Evolutionary conservation across 768 basidiomycete genomes (phyloP), one percentile per base, ranked within the genome.

Genomic region (Boletus subcaerulescens): DNA sequence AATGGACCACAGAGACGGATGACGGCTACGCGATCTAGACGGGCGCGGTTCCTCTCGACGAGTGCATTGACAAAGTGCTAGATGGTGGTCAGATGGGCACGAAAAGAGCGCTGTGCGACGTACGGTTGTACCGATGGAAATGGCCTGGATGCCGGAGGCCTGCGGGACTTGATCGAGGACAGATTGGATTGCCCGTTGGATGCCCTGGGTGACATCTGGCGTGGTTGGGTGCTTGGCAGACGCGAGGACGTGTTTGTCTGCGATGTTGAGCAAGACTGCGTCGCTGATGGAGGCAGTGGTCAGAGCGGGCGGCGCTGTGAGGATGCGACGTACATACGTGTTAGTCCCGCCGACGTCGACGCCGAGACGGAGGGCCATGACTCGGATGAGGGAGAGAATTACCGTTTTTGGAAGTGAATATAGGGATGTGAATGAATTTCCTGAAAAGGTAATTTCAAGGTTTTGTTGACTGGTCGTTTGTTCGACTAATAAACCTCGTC

Each of bases 91-190:
- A 58, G 47, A 2, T 9, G 14, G 14, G n/a, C 8, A 4, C n/a
- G n/a, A 17, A 6, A 7, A 18, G n/a, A n/a, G 8, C n/a, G 14
- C 14, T 14, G n/a, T 17, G 38, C 10, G 26, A 51, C 72, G 45
- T 47, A 81, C 82, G 0, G 85, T 86, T 0, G 85, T 86, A 33
- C 86, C 85, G 55, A 87, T 81, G 33, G 80, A 76, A 56, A 86
- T 63, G 7, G 80, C 78, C 47, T 79, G 71, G 33, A 86, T 72
- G 1, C 74, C 59, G 2, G 70, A 55, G 5, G 72, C 67, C 46
- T 74, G 65, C 2, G 64, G 62, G 20, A 71, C 74, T 9, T 71
- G 64, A 38, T 71, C 58, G 45, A 86, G 67, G 6, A 84, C 77
- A 2, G 67, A 67, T 13, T 71, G 69, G 18, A 86, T 72, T 1